Evolutionary conservation across 371 early-diverging fungal genomes (phyloP).

Genomic region (Choanephora cucurbitarum): DNA sequence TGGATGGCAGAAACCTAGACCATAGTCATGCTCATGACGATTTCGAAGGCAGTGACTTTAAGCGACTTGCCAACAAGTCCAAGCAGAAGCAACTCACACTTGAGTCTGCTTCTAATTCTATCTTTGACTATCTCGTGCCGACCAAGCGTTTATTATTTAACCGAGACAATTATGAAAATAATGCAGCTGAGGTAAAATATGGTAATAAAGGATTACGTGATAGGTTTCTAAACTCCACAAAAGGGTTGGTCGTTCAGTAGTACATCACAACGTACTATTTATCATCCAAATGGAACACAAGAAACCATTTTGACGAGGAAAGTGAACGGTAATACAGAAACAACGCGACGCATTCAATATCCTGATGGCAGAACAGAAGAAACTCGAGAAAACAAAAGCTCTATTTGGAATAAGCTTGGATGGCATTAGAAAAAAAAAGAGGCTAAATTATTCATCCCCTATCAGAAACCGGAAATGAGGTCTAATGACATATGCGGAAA

Average conservation of each 20-base stretch:
- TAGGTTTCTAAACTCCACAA: not conserved
- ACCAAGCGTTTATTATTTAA: not conserved
- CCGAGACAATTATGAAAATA: too few relatives aligned
- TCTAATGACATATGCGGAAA: too few relatives aligned
- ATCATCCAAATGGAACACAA: conserved; percentile 40
- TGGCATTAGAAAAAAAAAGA: not conserved
- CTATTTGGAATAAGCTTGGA: conserved; percentile 13
- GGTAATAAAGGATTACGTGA: not conserved
- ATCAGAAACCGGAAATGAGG: too few relatives aligned
- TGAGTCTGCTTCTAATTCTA: not conserved
- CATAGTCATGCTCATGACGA: conserved; percentile 6
- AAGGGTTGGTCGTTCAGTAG: conserved; percentile 34
- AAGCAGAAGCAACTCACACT: conserved; percentile 13
- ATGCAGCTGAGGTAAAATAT: not conserved
- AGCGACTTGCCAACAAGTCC: conserved; percentile 33
- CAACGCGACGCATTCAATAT: conserved; percentile 28
- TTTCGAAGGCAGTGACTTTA: conserved; percentile 43
- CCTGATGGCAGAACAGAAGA: conserved; percentile 45
- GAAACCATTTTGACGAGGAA: conserved; percentile 33
- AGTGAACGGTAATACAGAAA: conserved; percentile 42
- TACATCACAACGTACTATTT: conserved; percentile 29
- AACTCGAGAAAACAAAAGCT: conserved; percentile 22
- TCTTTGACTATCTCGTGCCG: not conserved
- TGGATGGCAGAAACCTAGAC: conserved; percentile 16
- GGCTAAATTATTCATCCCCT: not conserved